phyloP scores from a whole-genome alignment of 169 alveolate genomes.

The Eimeria tenella region DNA sequence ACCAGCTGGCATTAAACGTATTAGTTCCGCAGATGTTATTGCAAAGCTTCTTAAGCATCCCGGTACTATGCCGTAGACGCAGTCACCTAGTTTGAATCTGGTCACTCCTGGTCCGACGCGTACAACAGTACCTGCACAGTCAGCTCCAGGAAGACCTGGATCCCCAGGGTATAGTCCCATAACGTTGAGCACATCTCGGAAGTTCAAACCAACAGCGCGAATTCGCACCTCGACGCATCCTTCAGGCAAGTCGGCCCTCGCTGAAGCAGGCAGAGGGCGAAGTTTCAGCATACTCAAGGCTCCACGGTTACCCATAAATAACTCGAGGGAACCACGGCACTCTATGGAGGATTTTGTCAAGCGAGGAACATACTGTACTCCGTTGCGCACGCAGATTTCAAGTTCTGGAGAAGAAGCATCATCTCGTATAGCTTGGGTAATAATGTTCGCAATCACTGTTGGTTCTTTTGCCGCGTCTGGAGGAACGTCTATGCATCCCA shows the following conservation, averaged over 20 bases:
- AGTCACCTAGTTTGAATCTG: slow-evolving; percentile 78
- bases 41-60: slow-evolving; percentile 18
- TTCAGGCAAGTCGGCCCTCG: slow-evolving; percentile 57
- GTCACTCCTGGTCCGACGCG: slow-evolving; percentile 81
- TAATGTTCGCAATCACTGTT: neutral
- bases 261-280: slow-evolving; percentile 76
- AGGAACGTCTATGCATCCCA: slow-evolving; percentile 71
- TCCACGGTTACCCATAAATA: slow-evolving; percentile 80
- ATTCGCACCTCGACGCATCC: slow-evolving; percentile 78
- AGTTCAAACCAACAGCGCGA: slow-evolving; percentile 84
- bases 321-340: slow-evolving; percentile 76
- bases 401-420: slow-evolving; percentile 24
- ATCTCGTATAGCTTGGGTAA: neutral
- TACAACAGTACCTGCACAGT: slow-evolving; percentile 84
- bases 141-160: slow-evolving; percentile 90
- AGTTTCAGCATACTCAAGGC: slow-evolving; percentile 76
- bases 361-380: slow-evolving; percentile 46
- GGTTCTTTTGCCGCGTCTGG: slow-evolving; percentile 63
- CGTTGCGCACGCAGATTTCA: slow-evolving; percentile 24
- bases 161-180: slow-evolving; percentile 89
- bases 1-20: neutral
- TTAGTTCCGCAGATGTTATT: neutral
- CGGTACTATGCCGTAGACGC: slow-evolving; percentile 85
- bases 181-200: slow-evolving; percentile 85
- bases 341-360: slow-evolving; percentile 29